phyloP scores from a whole-genome alignment of 2,329 filamentous ascomycete genomes.

The Colletotrichum falcatum region DNA sequence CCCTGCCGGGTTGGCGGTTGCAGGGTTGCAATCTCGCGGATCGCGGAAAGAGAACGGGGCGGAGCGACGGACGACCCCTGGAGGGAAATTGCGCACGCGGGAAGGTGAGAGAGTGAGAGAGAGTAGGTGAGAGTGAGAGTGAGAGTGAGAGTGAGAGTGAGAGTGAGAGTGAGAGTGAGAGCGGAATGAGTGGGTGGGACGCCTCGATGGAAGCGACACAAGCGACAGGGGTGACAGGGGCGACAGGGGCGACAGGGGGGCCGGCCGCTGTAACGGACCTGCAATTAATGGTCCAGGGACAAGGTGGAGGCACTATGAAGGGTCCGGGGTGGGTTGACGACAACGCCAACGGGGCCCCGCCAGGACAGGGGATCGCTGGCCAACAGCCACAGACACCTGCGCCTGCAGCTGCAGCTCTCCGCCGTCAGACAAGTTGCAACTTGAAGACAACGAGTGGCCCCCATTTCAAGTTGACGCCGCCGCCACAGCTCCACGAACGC shows the following conservation, averaged over 20 bases:
- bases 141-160: not conserved
- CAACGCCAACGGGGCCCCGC: not conserved
- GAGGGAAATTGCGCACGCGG: not conserved
- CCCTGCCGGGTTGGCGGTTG: no score
- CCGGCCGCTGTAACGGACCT: slow-evolving; percentile 18
- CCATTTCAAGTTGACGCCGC: slow-evolving; percentile 38
- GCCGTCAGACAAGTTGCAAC: not conserved
- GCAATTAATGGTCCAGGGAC: slow-evolving; percentile 24
- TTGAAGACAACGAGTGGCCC: slow-evolving; percentile 13
- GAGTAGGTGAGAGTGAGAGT: not conserved
- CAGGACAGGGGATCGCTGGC: not conserved
- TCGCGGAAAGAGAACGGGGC: not conserved
- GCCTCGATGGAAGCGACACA: not conserved
- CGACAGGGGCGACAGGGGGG: slow-evolving; percentile 15
- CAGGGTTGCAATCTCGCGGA: not conserved
- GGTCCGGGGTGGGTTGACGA: slow-evolving; percentile 9
- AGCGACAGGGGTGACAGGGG: slow-evolving; percentile 4
- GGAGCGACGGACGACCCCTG: slow-evolving; percentile 4
- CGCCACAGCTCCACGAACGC: slow-evolving; percentile 36
- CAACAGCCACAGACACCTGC: not conserved
- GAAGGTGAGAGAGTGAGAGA: not conserved
- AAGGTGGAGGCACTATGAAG: slow-evolving; percentile 13
- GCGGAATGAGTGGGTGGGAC: slow-evolving; percentile 8
- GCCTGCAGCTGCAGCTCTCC: not conserved
- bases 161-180: not conserved